These are phyloP conservation scores for Exophiala aquamarina DNA, from an alignment of 2,329 filamentous ascomycete species.

Conservation along the genomic window DNA sequence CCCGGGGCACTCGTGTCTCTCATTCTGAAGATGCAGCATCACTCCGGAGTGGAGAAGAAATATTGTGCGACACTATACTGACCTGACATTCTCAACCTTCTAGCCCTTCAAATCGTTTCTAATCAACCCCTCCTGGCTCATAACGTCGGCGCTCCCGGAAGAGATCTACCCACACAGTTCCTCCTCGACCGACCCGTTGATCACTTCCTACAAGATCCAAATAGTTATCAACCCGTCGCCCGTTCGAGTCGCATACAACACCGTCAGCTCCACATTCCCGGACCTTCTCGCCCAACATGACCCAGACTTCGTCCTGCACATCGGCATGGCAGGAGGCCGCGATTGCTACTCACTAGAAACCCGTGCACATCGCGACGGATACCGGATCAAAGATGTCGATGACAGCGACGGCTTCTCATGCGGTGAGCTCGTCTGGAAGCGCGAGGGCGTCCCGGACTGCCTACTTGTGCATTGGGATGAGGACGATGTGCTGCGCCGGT, in stretches of 20 bases:
- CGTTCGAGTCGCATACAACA: slow-evolving; percentile 69
- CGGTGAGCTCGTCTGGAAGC: slow-evolving; percentile 55
- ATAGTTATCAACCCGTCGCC: slow-evolving; percentile 66
- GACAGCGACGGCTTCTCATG: slow-evolving; percentile 43
- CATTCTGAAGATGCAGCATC: too few relatives aligned
- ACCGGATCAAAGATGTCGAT: slow-evolving; percentile 70
- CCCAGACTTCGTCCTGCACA: slow-evolving; percentile 71
- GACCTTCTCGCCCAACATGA: slow-evolving; percentile 55
- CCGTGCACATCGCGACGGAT: slow-evolving; percentile 69
- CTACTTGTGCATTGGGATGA: slow-evolving; percentile 58
- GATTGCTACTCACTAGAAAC: slow-evolving; percentile 71
- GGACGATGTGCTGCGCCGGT: slow-evolving; percentile 56
- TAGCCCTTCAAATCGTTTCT: slow-evolving; percentile 76
- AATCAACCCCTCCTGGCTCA: slow-evolving; percentile 79
- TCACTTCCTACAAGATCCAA: slow-evolving; percentile 45
- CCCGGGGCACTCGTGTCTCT: too few relatives aligned
- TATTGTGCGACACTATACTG: too few relatives aligned
- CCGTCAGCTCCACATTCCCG: slow-evolving; percentile 65
- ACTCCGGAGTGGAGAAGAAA: too few relatives aligned
- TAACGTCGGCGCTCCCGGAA: slow-evolving; percentile 67
- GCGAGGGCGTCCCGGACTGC: slow-evolving; percentile 49
- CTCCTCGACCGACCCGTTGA: slow-evolving; percentile 31
- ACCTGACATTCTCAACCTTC: background rate
- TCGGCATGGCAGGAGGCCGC: slow-evolving; percentile 71
- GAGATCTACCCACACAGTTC: slow-evolving; percentile 54